phyloP scores from a whole-genome alignment of 345 rosid species.

The Draba incana region DNA sequence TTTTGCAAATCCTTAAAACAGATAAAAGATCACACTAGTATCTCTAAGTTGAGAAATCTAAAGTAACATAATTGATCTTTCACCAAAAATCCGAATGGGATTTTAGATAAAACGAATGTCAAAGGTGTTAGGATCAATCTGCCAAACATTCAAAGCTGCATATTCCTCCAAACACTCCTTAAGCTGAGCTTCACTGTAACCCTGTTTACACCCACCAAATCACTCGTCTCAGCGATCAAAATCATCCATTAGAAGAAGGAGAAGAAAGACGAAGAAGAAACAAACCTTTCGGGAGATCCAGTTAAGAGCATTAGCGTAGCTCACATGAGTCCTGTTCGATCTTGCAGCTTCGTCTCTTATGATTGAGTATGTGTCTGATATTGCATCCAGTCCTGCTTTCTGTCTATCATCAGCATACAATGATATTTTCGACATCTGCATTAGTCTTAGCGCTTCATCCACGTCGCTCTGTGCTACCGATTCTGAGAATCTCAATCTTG shows the following conservation, averaged over 20 bases:
- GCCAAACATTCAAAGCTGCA: constrained; percentile 96
- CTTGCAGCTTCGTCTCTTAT: constrained; percentile 98
- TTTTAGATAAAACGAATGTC: constrained; percentile 84
- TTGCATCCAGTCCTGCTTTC: constrained; percentile 91
- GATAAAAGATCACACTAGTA: not conserved
- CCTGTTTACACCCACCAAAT: constrained; percentile 54
- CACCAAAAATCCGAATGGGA: constrained; percentile 8
- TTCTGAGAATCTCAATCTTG: constrained; percentile 94
- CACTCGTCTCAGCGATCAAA: constrained; percentile 21
- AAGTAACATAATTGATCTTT: not conserved
- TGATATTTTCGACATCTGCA: constrained; percentile 99
- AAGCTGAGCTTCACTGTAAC: constrained; percentile 97
- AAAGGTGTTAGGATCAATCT: constrained; percentile 87
- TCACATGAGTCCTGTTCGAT: constrained; percentile 69
- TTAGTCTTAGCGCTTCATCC: constrained; percentile 93
- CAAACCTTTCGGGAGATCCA: constrained; percentile 99
- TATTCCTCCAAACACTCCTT: constrained; percentile 98
- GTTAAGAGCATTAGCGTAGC: constrained; percentile 87
- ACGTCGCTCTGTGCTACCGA: constrained; percentile 97
- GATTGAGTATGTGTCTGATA: constrained; percentile 94
- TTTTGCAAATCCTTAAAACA: constrained; percentile 8
- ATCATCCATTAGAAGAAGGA: constrained; percentile 1
- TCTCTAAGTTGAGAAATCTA: constrained; percentile 9
- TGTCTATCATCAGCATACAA: constrained; percentile 91
- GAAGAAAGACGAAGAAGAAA: constrained; percentile 12